Base-by-base conservation (phyloP, 108 stramenopile genomes). In the Nannochloropsis salina region DNA sequence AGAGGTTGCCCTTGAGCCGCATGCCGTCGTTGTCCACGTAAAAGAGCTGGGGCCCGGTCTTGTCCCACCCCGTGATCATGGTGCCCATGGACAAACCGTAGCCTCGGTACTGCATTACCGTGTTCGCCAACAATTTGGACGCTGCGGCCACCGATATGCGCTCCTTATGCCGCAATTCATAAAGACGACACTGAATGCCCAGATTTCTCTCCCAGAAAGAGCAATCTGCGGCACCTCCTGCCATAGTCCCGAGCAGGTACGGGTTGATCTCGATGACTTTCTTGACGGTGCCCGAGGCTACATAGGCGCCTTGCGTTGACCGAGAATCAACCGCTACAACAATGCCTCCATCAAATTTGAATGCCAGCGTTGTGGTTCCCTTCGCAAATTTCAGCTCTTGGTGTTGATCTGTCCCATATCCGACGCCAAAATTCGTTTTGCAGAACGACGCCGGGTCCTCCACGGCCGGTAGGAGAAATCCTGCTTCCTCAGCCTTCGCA, bases 211-310 rank as follows among this genome's bases (percentile, higher is more conserved):
- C 98, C 99, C 99, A 99, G 88, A 98, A 99, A 87, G 94, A 93
- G 91, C 99, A 99, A 91, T 99, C 99, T 80, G 99, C 99, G 45
- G 99, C 99, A 12, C 93, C 93, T 1, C 93, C 98, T 42, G 98
- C 99, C 99, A 99, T 99, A 83, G 99, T 99, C 43, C 98, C 99
- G 9, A 99, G 93, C 43, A 99, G 93, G 86, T 96, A 99, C 20
- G 97, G 96, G 87, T 98, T 99, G 93, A 99, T 98, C 90, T 98
- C 97, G 88, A 99, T 98, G 18, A 99, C 94, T 91, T 99, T 99
- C 89, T 99, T 97, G 84, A 99, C 94, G 31, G 88, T 93, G 90
- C 80, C 93, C 31, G 91, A 92, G 3, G 91, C 91, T 86, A 79
- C 21, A 18, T 97, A 99, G 41, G 96, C 92, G 5, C 99, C 99